Base-by-base conservation (phyloP, 768 basidiomycete genomes). In the Lactarius trivialis region DNA sequence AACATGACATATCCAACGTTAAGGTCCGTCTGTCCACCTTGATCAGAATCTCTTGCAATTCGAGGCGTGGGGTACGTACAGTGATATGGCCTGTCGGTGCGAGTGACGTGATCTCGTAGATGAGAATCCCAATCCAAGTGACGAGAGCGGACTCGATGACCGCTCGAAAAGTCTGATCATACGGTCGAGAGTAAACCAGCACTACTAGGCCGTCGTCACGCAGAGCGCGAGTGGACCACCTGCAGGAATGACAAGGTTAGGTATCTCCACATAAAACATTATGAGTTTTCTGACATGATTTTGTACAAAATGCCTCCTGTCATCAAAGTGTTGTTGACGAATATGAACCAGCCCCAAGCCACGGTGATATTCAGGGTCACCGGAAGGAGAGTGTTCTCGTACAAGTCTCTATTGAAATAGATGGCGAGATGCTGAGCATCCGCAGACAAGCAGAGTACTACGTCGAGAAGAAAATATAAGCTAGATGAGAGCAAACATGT, bases 311-410 rank as follows among this genome's bases (percentile, higher is more conserved):
- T 71, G 26, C 64, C 64, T 33, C 60, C 57, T 0, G 68, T 70
- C 41, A 71, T 59, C 30, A 67, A 15, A 1, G 70, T 68, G 56
- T 71, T 70, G 36, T 57, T 59, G 24, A 48, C 50, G 55, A 71
- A 66, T 63, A 68, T 67, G 60, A 65, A 63, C 68, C 68, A 71
- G 15, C 69, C 70, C 70, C 70, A 71, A 2, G 67, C 69, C 24
- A 67, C 67, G 11, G 60, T 64, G 58, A 71, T 65, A 39, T 68
- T 55, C 19, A 68, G 53, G 7, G 67, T 64, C 36, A 68, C 60
- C 5, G 55, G 56, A 14, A 68, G 50, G 9, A 70, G 39, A 9
- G 48, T 60, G 7, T 61, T 56, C 28, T 65, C 58, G 43, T 68
- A 71, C 17, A 60, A 37, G 2, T 58, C 57, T 34, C 33, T 33